Conservation (phyloP, 495 filamentous ascomycete genomes). For the Penicillium pancosmium region DNA sequence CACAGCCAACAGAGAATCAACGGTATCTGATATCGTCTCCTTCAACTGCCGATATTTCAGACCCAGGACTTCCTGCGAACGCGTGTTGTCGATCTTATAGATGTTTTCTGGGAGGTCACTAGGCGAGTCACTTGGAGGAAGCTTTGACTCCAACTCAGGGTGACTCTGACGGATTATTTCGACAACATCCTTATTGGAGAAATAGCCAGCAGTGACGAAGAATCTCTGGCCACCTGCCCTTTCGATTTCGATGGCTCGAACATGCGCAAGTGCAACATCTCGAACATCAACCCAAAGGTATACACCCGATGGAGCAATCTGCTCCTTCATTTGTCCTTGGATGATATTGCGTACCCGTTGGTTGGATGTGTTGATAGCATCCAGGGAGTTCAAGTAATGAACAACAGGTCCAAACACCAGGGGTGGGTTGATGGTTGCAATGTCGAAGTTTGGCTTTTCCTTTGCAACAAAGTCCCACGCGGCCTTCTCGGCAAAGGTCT, state of each 20-base stretch:
- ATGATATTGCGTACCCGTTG: constrained; percentile 56
- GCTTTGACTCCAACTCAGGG: constrained; percentile 62
- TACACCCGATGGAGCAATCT: constrained; percentile 56
- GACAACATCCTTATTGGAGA: constrained; percentile 65
- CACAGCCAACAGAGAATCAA: constrained; percentile 54
- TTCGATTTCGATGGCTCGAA: constrained; percentile 66
- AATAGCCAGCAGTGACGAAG: constrained; percentile 65
- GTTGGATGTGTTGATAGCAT: constrained; percentile 71
- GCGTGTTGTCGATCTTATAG: constrained; percentile 55
- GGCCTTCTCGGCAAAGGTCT: constrained; percentile 66
- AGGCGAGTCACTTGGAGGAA: constrained; percentile 54
- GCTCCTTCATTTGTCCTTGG: constrained; percentile 66
- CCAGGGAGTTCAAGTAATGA: constrained; percentile 65
- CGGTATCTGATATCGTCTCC: constrained; percentile 58
- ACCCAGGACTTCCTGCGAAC: constrained; percentile 59
- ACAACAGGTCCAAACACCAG: constrained; percentile 74
- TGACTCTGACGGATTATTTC: constrained; percentile 67
- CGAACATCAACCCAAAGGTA: constrained; percentile 70
- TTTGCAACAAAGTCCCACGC: constrained; percentile 83
- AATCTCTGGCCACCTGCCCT: constrained; percentile 72
- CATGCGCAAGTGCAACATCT: constrained; percentile 72
- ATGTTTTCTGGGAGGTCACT: constrained; percentile 41
- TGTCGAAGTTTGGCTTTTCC: constrained; percentile 75
- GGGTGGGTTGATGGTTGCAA: constrained; percentile 73
- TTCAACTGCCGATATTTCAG: constrained; percentile 57